Base-by-base conservation (phyloP, 2,329 filamentous ascomycete species). In the Diaporthe eres region DNA sequence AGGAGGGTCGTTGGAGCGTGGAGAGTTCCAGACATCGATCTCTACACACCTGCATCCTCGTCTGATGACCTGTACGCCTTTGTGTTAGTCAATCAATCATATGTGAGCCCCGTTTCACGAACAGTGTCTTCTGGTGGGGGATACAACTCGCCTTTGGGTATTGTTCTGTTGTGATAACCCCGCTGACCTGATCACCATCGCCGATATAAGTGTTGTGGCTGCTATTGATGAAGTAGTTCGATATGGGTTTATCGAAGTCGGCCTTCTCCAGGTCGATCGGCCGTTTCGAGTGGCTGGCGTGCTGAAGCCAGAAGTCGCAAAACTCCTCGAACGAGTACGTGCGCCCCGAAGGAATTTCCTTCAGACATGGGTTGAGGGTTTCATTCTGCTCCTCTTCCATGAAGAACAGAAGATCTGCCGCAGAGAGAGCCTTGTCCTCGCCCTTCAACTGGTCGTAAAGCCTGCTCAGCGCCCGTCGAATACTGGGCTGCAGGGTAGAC, bases 21-120 rank as follows among this genome's bases (percentile, higher is more conserved):
- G 86, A 9, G 95, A 94, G 83, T 98, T 94, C 94, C 96, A 98
- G 6, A 98, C 95, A 81, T 98, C 96, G 75, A 98, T 97, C 83
- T 98, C 96, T 61, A 98, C 95, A 81, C 95, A 98, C 77, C 96
- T 92, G 81, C 96, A 98, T 58, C 94, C 94, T 71, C 92, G 90
- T 44, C 90, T 87, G 17, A 98, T 71, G 39, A 77, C 75, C 75
- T 77, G n/a, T n/a, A 2, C 6, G 19, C 13, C 22, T 28, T 13
- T 15, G n/a, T 15, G 73, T 75, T 55, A 72, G 58, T 17, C 28
- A 22, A 25, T 15, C 4, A 31, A 25, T 15, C 4, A 31, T 15
- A 17, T 3, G 19, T 34, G 34, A 8, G 9, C 34, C 39, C 9
- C 60, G 15, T 17, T 28, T 17, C 19, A 42, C 25, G 3, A 55